Evolutionary conservation across 2,329 filamentous ascomycete genomes (phyloP), one percentile per base, ranked within the genome.

Genomic region (Neopestalotiopsis clavispora): DNA sequence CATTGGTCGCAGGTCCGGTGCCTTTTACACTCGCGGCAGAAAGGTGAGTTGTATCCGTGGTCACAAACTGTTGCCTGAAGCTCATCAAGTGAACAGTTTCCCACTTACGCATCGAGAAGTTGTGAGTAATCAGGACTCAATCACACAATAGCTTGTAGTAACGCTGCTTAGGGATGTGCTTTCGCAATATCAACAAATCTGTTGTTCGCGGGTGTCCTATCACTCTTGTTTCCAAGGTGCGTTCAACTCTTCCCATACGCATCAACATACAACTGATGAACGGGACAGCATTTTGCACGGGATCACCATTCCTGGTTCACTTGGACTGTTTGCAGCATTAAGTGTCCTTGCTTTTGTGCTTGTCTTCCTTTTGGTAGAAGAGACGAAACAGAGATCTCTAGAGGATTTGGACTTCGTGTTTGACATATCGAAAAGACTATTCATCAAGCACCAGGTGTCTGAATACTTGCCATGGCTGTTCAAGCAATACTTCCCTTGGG

Each of bases 161-260:
- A n/a, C n/a, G n/a, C n/a, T n/a, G n/a, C n/a, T n/a, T n/a, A 73
- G 78, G 84, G 85, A 0, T 81, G 82, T 32, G 82, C 85, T 0
- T 82, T 84, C 34, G 83, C 84, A 3, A 84, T 86, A 28, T 79
- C 81, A 2, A 80, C 82, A 28, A 86, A 86, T 70, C 78, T 86
- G 2, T 76, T 83, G 38, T 85, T 86, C 67, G 84, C 83, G 0
- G 84, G 84, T 0, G 73, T 86, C 0, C 72, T 86, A 0, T 81
- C 83, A 14, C 77, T 86, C 7, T 79, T 81, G n/a, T 85, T 80
- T 30, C 83, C 80, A 0, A 74, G 74, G 74, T 77, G 38, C 30
- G 67, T 45, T 73, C 30, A 14, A 14, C 13, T 30, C 13, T 13
- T 30, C 10, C 17, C 20, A 7, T 6, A 60, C 30, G n/a, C 4